phyloP scores from a whole-genome alignment of 352 stramenopile species.

The Phytophthora foliorum region DNA sequence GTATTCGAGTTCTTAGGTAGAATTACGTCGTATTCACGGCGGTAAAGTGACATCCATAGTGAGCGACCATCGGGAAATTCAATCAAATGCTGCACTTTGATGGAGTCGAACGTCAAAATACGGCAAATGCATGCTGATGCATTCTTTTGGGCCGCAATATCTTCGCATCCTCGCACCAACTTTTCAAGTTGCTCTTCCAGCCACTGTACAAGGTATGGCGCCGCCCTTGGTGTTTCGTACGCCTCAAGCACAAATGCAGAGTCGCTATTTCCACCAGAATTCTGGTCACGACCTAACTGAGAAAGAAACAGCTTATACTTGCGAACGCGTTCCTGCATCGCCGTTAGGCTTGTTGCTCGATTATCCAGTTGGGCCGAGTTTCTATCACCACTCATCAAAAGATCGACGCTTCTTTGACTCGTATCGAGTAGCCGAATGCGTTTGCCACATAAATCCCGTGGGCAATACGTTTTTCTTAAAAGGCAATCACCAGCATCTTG shows the following conservation, averaged over 20 bases:
- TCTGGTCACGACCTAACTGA: neutral
- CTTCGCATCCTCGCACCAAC: neutral
- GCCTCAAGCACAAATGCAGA: neutral
- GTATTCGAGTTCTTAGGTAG: neutral
- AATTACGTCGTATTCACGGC: slow-evolving; percentile 59
- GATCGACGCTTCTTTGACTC: neutral
- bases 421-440: slow-evolving; percentile 60
- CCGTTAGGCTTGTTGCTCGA: slow-evolving; percentile 18
- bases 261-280: neutral
- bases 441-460: slow-evolving; percentile 76
- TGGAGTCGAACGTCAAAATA: slow-evolving; percentile 52
- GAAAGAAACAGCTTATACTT: slow-evolving; percentile 20
- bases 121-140: slow-evolving; percentile 33
- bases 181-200: slow-evolving; percentile 12
- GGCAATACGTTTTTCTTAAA: slow-evolving; percentile 49
- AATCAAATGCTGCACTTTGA: slow-evolving; percentile 49
- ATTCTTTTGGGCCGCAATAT: slow-evolving; percentile 21
- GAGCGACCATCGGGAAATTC: slow-evolving; percentile 66
- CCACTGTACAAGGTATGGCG: slow-evolving; percentile 28
- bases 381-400: slow-evolving; percentile 36
- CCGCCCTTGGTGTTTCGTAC: slow-evolving; percentile 1
- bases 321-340: slow-evolving; percentile 20
- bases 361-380: slow-evolving; percentile 1
- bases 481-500: slow-evolving; percentile 60
- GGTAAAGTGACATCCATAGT: slow-evolving; percentile 51